Evolutionary conservation across 2,329 filamentous ascomycete genomes (phyloP).

Genomic region (Ceratocystis papillata): DNA sequence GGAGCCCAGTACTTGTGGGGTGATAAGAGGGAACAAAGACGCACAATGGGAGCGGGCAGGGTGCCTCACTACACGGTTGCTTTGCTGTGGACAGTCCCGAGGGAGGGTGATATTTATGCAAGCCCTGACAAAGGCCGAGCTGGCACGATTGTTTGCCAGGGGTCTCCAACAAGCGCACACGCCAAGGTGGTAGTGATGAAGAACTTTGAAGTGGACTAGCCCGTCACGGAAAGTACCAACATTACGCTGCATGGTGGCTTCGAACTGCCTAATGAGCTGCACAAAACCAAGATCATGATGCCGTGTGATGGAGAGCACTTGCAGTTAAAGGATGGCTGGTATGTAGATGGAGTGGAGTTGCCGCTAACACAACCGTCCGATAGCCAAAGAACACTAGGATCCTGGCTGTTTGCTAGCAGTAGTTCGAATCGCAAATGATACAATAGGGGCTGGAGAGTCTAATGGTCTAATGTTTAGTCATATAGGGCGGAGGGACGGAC

Average conservation of each 20-base stretch:
- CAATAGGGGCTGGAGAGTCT: too few relatives aligned
- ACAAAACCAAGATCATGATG: constrained; percentile 16
- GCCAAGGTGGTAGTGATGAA: constrained; percentile 19
- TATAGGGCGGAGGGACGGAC: not conserved
- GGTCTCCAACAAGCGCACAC: not conserved
- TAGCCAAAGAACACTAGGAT: not conserved
- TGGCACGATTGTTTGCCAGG: constrained; percentile 15
- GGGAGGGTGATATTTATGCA: constrained; percentile 14
- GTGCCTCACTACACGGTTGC: constrained; percentile 13
- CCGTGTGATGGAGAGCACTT: constrained; percentile 1
- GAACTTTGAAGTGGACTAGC: constrained; percentile 21
- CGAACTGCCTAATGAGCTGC: constrained; percentile 17
- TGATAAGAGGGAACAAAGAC: constrained; percentile 12
- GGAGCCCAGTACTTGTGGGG: constrained; percentile 19
- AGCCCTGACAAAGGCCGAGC: constrained; percentile 11
- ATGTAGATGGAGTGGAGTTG: not conserved
- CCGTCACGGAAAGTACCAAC: constrained; percentile 18
- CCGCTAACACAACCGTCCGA: not conserved
- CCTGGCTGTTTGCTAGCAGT: not conserved
- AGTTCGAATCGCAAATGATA: not conserved
- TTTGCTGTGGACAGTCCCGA: constrained; percentile 16
- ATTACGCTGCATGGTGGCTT: constrained; percentile 20
- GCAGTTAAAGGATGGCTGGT: constrained; percentile 9
- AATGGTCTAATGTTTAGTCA: not conserved
- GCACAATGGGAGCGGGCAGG: not conserved